These are phyloP conservation scores for Leccinum incarnatum DNA, from an alignment of 768 basidiomycete genomes.

Conservation along the genomic window DNA sequence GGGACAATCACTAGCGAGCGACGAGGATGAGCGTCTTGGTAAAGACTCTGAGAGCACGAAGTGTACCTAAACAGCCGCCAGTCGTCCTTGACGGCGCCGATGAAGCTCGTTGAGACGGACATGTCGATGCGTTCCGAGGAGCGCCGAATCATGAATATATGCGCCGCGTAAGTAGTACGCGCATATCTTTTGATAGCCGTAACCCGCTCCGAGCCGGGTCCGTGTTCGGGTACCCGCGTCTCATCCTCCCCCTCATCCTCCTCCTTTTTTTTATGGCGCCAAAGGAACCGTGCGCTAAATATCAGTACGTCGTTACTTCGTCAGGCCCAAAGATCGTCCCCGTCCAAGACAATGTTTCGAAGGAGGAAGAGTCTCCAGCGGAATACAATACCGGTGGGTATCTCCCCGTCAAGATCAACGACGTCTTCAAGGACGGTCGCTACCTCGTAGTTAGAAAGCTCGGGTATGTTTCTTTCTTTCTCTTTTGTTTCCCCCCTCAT, in stretches of 20 bases:
- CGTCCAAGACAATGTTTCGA: constrained; percentile 59
- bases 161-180: not conserved
- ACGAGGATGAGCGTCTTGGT: not conserved
- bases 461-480: constrained; percentile 48
- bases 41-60: not conserved
- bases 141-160: not conserved
- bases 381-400: constrained; percentile 84
- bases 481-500: constrained; percentile 1
- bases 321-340: constrained; percentile 68
- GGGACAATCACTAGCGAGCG: constrained; percentile 52
- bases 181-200: not conserved
- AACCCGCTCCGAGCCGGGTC: constrained; percentile 18
- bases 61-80: constrained; percentile 77
- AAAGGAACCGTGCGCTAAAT: constrained; percentile 64
- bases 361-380: constrained; percentile 81
- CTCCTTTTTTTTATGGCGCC: constrained; percentile 50
- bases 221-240: constrained; percentile 17
- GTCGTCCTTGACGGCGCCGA: constrained; percentile 81
- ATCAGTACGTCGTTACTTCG: constrained; percentile 71
- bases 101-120: constrained; percentile 43
- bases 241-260: not conserved
- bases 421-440: constrained; percentile 79
- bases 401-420: constrained; percentile 75
- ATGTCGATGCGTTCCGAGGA: not conserved
- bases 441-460: constrained; percentile 89